These are phyloP conservation scores for Lentinula aciculospora DNA, from an alignment of 768 basidiomycete species.

Conservation along the genomic window DNA sequence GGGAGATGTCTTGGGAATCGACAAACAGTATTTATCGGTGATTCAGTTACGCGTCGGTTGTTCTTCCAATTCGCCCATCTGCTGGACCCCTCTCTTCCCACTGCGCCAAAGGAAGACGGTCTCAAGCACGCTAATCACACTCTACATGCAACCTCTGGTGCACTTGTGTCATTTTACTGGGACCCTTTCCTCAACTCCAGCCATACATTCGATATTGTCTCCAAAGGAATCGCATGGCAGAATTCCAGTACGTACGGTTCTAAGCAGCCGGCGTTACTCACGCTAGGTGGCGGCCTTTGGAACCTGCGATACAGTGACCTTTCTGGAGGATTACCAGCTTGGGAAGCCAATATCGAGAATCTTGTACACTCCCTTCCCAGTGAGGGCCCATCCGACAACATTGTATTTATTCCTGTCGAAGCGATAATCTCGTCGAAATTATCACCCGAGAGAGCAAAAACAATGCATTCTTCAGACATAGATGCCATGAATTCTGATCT, in stretches of 20 bases:
- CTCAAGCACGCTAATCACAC: slow-evolving; percentile 66
- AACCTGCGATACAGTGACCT: slow-evolving; percentile 70
- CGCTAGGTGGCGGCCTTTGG: slow-evolving; percentile 87
- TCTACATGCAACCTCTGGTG: slow-evolving; percentile 39
- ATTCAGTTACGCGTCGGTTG: slow-evolving; percentile 75
- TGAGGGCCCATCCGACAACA: slow-evolving; percentile 54
- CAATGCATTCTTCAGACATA: slow-evolving; percentile 74
- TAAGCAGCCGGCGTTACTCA: slow-evolving; percentile 53
- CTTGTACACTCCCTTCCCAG: slow-evolving; percentile 47
- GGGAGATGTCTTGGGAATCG: slow-evolving; percentile 50
- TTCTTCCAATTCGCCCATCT: slow-evolving; percentile 70
- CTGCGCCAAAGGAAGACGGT: slow-evolving; percentile 44
- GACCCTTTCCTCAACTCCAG: slow-evolving; percentile 84
- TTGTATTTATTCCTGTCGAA: slow-evolving; percentile 77
- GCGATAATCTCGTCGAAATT: slow-evolving; percentile 64
- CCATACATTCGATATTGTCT: slow-evolving; percentile 40
- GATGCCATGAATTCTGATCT: slow-evolving; percentile 91
- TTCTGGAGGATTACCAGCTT: slow-evolving; percentile 72
- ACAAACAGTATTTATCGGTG: slow-evolving; percentile 74
- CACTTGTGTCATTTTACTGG: slow-evolving; percentile 64
- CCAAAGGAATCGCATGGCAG: slow-evolving; percentile 10
- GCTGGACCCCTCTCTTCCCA: slow-evolving; percentile 53
- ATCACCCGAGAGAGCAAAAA: slow-evolving; percentile 52
- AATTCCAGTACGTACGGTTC: slow-evolving; percentile 10
- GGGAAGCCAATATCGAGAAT: slow-evolving; percentile 70